Base-by-base conservation (phyloP, 768 basidiomycete genomes). In the Leccinum variicolor region DNA sequence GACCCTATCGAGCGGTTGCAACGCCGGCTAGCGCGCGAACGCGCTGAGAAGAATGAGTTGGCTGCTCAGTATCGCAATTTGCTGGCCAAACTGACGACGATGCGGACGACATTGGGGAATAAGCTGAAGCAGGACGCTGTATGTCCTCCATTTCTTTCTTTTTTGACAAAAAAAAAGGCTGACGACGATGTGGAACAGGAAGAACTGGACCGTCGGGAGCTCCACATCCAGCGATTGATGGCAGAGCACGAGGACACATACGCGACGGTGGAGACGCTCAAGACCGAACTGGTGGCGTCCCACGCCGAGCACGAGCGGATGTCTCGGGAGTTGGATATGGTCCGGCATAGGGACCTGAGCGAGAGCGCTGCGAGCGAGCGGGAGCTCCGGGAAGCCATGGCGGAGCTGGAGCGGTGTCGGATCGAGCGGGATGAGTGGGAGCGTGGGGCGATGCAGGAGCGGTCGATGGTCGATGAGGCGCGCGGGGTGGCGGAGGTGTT, bases 61-160 rank as follows among this genome's bases (percentile, higher is more conserved):
- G 89, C 87, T 6, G 73, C 84, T 14, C 93, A 98, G 70, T 95
- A 98, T 73, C 84, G 84, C 58, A 89, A 83, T 62, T 79, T 99
- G 36, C 80, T 99, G 17, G 84, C 86, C 39, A 98, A 93, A 74
- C 77, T 98, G 48, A 94, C 93, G 3, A 83, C 88, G 33, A 98
- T 99, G 95, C 84, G 95, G 23, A 91, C 87, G 36, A 90, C 92
- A 21, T 78, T 98, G 52, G 94, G 95, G 31, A 95, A 92, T 69
- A 98, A 98, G 73, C 79, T 98, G 55, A 86, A 90, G 72, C 92
- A 96, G 72, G 97, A 98, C 74, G 97, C 97, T 66, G 97, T 98
- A 77, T 64, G 87, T 81, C 4, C 13, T 10, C 50, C 7, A 4
- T 50, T 7, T 28, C 21, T 8, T 34, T 19, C 1, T 10, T 34